Base-by-base conservation (phyloP, 371 early-diverging fungal species). In the Rhizopus delemar region DNA sequence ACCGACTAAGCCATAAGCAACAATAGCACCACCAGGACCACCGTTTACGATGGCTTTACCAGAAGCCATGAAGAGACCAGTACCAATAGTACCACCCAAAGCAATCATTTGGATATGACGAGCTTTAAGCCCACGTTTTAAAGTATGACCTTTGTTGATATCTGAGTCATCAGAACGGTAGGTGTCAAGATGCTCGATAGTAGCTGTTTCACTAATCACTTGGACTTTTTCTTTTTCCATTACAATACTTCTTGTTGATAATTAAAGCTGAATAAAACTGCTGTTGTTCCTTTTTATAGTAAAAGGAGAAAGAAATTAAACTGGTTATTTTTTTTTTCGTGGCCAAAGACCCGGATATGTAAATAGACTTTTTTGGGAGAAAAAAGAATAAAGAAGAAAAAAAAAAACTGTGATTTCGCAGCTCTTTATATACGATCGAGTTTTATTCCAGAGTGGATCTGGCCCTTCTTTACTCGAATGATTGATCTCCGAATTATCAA, bases 51-150 rank as follows among this genome's bases (percentile, higher is more conserved):
- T 83, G 3, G 90, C 85, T 36, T 81, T 76, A 57, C 94, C 95
- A 41, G 91, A 90, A n/a, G 89, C 88, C 62, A 94, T 80, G 70
- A 93, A 93, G n/a, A 95, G 77, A 56, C 94, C 95, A 15, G 93
- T 95, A 59, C 91, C 90, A 58, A 53, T 50, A 39, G 84, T 84
- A 12, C 86, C 85, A 41, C 86, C 85, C 13, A 86, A 58, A 12
- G 86, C 76, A 73, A 86, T 86, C 86, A 84, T 86, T 59, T 80
- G 75, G 46, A 84, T 74, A 59, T 84, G 85, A 33, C 85, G 69
- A 33, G 83, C 77, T 53, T 84, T 75, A 2, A 84, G 59, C 15
- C 78, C 74, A 56, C 83, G 75, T 31, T 74, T 53, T 6, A 77
- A 53, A 15, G 41, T 46, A 36, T 53, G 66, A 41, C 36, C 49